Conservation (phyloP, 768 basidiomycete species). For the Sarcodon aspratus region DNA sequence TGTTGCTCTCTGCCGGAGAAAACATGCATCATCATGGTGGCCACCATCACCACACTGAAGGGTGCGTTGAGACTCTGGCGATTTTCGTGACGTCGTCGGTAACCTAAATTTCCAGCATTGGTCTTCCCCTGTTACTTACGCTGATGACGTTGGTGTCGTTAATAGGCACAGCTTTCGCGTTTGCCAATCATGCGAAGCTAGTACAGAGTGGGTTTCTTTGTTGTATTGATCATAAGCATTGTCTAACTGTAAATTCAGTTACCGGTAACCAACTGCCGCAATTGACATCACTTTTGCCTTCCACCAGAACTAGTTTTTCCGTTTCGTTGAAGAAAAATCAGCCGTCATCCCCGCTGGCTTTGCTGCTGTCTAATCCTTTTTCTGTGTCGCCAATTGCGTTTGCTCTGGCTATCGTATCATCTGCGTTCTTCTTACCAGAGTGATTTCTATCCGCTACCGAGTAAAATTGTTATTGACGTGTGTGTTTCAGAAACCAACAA, state of each 20-base stretch:
- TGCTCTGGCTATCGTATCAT: slow-evolving; percentile 39
- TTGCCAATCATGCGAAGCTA: slow-evolving; percentile 54
- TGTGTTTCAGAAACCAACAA: slow-evolving; percentile 42
- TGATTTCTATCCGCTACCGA: slow-evolving; percentile 4
- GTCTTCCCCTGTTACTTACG: slow-evolving; percentile 52
- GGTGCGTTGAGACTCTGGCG: background rate
- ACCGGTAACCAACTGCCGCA: slow-evolving; percentile 55
- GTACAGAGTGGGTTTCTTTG: slow-evolving; percentile 40
- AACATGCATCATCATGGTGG: slow-evolving; percentile 65
- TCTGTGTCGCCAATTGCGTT: slow-evolving; percentile 51
- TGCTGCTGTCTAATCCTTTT: slow-evolving; percentile 65
- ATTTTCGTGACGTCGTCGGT: background rate
- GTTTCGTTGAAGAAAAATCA: background rate
- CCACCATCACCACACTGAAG: slow-evolving; percentile 12
- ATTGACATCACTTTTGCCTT: slow-evolving; percentile 32
- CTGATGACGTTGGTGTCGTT: slow-evolving; percentile 46
- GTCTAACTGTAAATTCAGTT: slow-evolving; percentile 23
- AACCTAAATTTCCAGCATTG: slow-evolving; percentile 31
- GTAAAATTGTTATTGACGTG: slow-evolving; percentile 19
- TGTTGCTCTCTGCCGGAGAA: slow-evolving; percentile 63
- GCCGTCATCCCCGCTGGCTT: slow-evolving; percentile 22
- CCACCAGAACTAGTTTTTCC: slow-evolving; percentile 11
- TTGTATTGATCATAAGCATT: background rate
- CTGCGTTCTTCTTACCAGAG: slow-evolving; percentile 51
- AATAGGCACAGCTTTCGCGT: slow-evolving; percentile 41